phyloP scores from a whole-genome alignment of 441 rosid genomes.

The Croton laevigatus region DNA sequence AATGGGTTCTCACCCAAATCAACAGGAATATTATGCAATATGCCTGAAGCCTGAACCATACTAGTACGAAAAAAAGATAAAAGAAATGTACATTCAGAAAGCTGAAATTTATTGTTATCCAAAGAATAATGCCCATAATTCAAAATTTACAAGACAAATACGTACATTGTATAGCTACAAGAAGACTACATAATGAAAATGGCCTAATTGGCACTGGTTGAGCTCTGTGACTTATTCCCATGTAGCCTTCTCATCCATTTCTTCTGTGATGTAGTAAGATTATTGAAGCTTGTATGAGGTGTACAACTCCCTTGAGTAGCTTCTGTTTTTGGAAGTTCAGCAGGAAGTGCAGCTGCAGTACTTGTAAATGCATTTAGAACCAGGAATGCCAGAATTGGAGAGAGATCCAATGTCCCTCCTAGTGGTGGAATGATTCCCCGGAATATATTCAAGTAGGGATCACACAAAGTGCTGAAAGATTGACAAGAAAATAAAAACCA shows the following conservation, averaged over 20 bases:
- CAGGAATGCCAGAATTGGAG: constrained; percentile 85
- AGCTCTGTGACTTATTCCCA: constrained; percentile 32
- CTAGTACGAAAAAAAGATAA: background rate
- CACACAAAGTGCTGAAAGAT: constrained; percentile 73
- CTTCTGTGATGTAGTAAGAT: constrained; percentile 45
- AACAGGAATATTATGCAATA: background rate
- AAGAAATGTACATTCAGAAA: background rate
- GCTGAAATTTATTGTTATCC: background rate
- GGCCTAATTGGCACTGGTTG: constrained; percentile 29
- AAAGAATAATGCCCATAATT: constrained; percentile 6
- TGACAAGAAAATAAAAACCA: constrained; percentile 5
- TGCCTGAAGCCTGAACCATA: background rate
- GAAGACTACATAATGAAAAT: background rate
- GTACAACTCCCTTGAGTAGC: constrained; percentile 25
- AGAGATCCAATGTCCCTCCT: constrained; percentile 83
- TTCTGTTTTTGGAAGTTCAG: constrained; percentile 60
- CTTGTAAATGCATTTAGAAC: constrained; percentile 73
- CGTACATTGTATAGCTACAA: constrained; percentile 5
- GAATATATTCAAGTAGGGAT: constrained; percentile 92
- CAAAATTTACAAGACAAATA: constrained; percentile 13
- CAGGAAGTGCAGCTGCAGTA: constrained; percentile 80
- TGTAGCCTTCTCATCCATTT: constrained; percentile 71
- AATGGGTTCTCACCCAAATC: background rate
- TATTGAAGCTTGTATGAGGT: constrained; percentile 19
- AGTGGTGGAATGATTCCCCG: constrained; percentile 92